A percentile compares a stretch with the other conserved stretches of the same genome.
These are phyloP conservation scores for Fusarium torreyae DNA, from an alignment of 2,329 filamentous ascomycete genomes.

Conservation along the genomic window DNA sequence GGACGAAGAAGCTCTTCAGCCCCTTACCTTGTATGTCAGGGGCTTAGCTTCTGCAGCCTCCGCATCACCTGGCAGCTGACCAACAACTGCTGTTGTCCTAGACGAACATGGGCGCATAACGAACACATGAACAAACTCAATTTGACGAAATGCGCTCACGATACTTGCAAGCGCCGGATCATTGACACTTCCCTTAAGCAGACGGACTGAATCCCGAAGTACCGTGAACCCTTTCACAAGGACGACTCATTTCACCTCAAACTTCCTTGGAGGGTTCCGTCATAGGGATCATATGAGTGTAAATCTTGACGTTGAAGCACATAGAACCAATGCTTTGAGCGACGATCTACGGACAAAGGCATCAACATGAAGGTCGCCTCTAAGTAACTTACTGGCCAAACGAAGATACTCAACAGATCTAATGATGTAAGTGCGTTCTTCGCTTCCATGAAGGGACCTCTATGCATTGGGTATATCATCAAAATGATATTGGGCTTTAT, in stretches of 20 bases:
- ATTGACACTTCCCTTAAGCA: slow-evolving; percentile 24
- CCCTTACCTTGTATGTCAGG: slow-evolving; percentile 33
- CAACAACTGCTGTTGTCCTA: slow-evolving; percentile 18
- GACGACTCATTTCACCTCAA: not conserved
- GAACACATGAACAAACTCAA: slow-evolving; percentile 36
- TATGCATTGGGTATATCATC: not conserved
- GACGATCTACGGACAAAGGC: not conserved
- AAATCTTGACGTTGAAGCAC: not conserved
- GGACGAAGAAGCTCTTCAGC: slow-evolving; percentile 20
- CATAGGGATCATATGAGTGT: not conserved
- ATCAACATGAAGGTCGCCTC: slow-evolving; percentile 5
- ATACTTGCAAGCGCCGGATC: slow-evolving; percentile 16
- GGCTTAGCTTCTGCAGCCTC: slow-evolving; percentile 27
- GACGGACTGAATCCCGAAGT: slow-evolving; percentile 42
- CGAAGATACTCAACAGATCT: not conserved
- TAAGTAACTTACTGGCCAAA: not conserved
- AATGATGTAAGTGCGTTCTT: not conserved
- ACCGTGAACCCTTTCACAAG: slow-evolving; percentile 22
- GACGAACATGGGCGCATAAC: slow-evolving; percentile 13
- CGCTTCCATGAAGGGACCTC: not conserved
- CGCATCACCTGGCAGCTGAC: slow-evolving; percentile 28
- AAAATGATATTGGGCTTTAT: not conserved
- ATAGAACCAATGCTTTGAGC: not conserved
- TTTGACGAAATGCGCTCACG: slow-evolving; percentile 15
- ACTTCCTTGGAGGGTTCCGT: not conserved